Base-by-base conservation (phyloP, 345 rosid genomes). In the Moricandia moricandioides region DNA sequence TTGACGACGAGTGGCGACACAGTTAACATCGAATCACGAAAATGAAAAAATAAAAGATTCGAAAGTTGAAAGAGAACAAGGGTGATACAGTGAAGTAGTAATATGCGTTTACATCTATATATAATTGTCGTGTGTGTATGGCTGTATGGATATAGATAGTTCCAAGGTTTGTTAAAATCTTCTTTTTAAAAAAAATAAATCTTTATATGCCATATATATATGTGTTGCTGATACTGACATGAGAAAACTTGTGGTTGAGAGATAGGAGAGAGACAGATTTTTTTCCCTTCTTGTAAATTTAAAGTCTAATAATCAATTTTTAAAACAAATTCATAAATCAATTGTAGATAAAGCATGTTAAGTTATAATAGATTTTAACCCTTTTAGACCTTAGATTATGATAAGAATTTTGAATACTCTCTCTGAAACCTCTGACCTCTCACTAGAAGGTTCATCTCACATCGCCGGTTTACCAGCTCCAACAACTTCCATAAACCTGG, bases 21-120 rank as follows among this genome's bases (percentile, higher is more conserved):
- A 65, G 97, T 92, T 49, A 92, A 86, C 99, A 95, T 90, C 65
- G 85, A 81, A 75, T 21, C 83, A 30, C 29, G 34, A 18, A 56
- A 40, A 12, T 13, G 43, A 65, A n/a, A n/a, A n/a, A n/a, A 55
- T 37, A 65, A 16, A 39, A 59, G 70, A 56, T 57, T 67, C 55
- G 49, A 26, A n/a, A 37, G 21, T 52, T 27, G 30, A 49, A 64
- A 72, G 78, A 78, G 10, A 77, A 71, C 71, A 62, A 64, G 70
- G 68, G 55, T 78, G 55, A 55, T 24, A 62, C 37, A 78, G 77
- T 71, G 69, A 66, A 71, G 45, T 51, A 58, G 59, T 13, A 60
- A 5, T 21, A 24, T 43, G 1, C 26, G 8, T 26, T 14, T 11
- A 4, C n/a, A 37, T 37, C 40, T 70, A 47, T 71, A 16, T 69